Percentiles rank a stretch among this genome's conserved stretches.
Conservation (phyloP, 2,329 filamentous ascomycete genomes). For the Aspergillus sp. region DNA sequence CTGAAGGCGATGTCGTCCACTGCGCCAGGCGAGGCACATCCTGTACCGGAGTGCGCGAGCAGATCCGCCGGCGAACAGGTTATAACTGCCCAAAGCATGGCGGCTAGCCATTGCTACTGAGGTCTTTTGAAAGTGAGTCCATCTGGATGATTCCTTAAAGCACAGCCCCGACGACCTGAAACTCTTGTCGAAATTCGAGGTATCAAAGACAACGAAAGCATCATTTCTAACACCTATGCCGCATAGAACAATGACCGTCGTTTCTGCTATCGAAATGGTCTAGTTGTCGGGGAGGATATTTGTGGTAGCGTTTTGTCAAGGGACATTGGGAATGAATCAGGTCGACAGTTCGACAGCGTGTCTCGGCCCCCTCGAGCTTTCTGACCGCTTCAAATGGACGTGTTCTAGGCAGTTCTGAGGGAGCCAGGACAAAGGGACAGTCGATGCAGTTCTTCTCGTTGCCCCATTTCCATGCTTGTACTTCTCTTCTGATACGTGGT, state of each 20-base stretch:
- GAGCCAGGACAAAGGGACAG: background rate
- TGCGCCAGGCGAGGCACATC: constrained; percentile 40
- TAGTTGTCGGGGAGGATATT: background rate
- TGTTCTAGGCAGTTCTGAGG: background rate
- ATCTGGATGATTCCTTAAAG: background rate
- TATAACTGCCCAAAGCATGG: constrained; percentile 41
- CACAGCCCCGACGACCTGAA: background rate
- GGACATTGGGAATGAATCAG: background rate
- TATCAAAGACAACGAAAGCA: constrained; percentile 3
- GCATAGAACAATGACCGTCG: background rate
- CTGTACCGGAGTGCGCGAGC: constrained; percentile 38
- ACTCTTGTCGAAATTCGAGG: background rate
- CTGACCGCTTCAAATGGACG: constrained; percentile 8
- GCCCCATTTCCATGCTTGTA: background rate
- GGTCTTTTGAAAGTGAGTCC: constrained; percentile 1
- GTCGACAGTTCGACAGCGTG: background rate
- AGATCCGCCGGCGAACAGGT: constrained; percentile 37
- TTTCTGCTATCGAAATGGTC: background rate
- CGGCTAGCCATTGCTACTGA: constrained; percentile 17
- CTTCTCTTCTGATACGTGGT: background rate
- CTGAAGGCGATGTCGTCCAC: constrained; percentile 39
- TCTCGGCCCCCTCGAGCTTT: background rate
- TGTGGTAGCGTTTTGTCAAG: background rate
- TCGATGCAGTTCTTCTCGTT: background rate
- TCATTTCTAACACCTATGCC: background rate